Base-by-base conservation (phyloP, 495 filamentous ascomycete genomes). In the Penicillium diatomitis region DNA sequence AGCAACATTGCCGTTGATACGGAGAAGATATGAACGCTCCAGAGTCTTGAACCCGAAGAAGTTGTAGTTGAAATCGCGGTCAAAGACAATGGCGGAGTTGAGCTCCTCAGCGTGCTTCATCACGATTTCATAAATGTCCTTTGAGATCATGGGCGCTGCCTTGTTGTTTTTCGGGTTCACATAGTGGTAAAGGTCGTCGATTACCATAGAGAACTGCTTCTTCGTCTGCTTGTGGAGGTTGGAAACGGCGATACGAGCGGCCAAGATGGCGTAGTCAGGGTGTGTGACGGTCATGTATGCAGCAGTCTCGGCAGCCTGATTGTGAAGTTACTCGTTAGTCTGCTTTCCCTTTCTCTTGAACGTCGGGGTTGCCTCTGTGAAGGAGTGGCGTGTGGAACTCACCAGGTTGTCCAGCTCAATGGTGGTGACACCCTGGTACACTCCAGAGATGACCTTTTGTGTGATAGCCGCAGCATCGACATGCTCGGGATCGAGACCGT, bases 161-260 rank as follows among this genome's bases (percentile, higher is more conserved):
- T 79, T 86, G 36, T 75, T 71, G 67, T 95, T 97, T 76, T 90
- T 95, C 20, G 92, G 92, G 72, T 98, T 98, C 64, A 94, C 71
- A 70, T 96, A 98, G 73, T 96, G 79, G 74, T 90, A 95, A 11
- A 98, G 80, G 61, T 97, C 92, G 53, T 82, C 83, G 55, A 98
- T 79, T 49, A 97, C 92, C 49, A 88, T 77, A 5, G 92, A 96
- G 71, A 91, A 98, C 65, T 96, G 91, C 78, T 98, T 98, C 79
- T 96, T 96, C 35, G 92, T 98, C 77, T 98, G 92, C 75, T 98
- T 98, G 80, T 98, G 92, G 47, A 98, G 85, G 77, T 98, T 98
- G 54, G 92, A 97, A 30, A 98, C 94, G 54, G 92, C 92, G 59
- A 98, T 97, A 69, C 92, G 90, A 55, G 92, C 92, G 58, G 92